Percentiles rank a stretch among this genome's conserved stretches.
Evolutionary conservation across 768 basidiomycete species (phyloP).

Genomic region (Trametes punicea): DNA sequence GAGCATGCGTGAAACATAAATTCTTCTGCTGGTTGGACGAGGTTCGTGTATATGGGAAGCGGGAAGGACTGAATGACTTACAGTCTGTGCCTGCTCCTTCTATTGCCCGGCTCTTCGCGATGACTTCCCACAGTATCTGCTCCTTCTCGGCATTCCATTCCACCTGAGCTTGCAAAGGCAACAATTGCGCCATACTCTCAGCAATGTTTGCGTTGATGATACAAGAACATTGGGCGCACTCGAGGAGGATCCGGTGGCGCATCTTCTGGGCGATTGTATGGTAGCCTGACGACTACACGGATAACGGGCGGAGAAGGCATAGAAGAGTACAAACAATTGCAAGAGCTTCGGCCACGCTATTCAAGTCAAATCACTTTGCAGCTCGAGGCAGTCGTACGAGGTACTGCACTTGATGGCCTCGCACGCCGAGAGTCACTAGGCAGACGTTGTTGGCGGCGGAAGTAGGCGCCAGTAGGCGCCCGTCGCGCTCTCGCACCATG

Average conservation of each 20-base stretch:
- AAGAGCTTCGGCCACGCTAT: too few species aligned
- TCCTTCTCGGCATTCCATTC: slow-evolving; percentile 86
- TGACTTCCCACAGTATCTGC: slow-evolving; percentile 82
- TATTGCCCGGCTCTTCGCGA: slow-evolving; percentile 69
- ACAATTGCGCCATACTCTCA: background rate
- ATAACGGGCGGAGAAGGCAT: slow-evolving; percentile 21
- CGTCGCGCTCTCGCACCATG: too few species aligned
- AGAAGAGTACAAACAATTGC: background rate
- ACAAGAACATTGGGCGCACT: slow-evolving; percentile 41
- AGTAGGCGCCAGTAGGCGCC: too few species aligned
- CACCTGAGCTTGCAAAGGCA: slow-evolving; percentile 46
- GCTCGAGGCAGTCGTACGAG: too few species aligned
- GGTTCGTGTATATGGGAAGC: too few species aligned
- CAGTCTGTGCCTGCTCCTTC: slow-evolving; percentile 79
- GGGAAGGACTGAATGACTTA: slow-evolving; percentile 38
- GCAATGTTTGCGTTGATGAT: background rate
- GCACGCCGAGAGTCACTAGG: too few species aligned
- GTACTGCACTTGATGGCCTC: too few species aligned
- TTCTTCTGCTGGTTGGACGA: background rate
- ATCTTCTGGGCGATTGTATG: slow-evolving; percentile 73
- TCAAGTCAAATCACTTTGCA: too few species aligned
- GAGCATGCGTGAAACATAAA: too few species aligned
- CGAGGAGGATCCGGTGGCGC: slow-evolving; percentile 62
- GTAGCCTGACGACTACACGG: slow-evolving; percentile 76
- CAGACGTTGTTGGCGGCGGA: too few species aligned